phyloP scores from a whole-genome alignment of 306 rosid genomes.

The Castanea crenata region DNA sequence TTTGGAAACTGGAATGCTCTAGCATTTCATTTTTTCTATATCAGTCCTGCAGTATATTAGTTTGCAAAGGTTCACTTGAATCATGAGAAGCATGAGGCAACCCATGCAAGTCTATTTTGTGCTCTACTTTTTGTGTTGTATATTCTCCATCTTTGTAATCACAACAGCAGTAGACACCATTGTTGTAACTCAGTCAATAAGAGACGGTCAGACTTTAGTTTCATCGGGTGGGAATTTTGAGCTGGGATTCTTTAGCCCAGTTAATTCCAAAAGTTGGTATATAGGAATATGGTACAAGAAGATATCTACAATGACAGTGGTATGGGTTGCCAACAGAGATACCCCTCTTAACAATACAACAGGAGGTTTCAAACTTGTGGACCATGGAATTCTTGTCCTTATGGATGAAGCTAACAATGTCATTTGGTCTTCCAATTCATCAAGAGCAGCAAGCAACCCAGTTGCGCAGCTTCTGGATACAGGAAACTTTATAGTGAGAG shows the following conservation, averaged over 20 bases:
- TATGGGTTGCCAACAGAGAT: conserved; percentile 60
- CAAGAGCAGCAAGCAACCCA: not conserved
- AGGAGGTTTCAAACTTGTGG: conserved; percentile 21
- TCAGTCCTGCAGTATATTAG: not conserved
- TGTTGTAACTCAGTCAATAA: conserved; percentile 27
- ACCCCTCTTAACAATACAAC: conserved; percentile 33
- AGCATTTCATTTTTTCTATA: not conserved
- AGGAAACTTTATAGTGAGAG: conserved; percentile 38
- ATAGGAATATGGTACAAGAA: conserved; percentile 57
- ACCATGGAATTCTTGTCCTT: conserved; percentile 35
- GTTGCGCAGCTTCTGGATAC: conserved; percentile 30
- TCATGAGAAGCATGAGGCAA: not conserved
- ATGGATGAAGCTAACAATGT: not conserved
- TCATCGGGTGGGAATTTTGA: conserved; percentile 38
- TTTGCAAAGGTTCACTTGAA: not conserved
- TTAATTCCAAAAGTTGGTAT: conserved; percentile 38
- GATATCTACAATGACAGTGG: conserved; percentile 28
- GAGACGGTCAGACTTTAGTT: conserved; percentile 35
- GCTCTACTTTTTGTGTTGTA: not conserved
- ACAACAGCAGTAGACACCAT: conserved; percentile 35
- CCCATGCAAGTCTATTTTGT: conserved; percentile 2
- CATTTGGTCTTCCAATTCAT: conserved; percentile 15
- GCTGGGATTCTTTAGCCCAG: conserved; percentile 57
- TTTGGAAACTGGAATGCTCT: not conserved
- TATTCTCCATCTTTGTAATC: not conserved